Evolutionary conservation across 352 stramenopile genomes (phyloP).

Genomic region (Pythium sukuiense): DNA sequence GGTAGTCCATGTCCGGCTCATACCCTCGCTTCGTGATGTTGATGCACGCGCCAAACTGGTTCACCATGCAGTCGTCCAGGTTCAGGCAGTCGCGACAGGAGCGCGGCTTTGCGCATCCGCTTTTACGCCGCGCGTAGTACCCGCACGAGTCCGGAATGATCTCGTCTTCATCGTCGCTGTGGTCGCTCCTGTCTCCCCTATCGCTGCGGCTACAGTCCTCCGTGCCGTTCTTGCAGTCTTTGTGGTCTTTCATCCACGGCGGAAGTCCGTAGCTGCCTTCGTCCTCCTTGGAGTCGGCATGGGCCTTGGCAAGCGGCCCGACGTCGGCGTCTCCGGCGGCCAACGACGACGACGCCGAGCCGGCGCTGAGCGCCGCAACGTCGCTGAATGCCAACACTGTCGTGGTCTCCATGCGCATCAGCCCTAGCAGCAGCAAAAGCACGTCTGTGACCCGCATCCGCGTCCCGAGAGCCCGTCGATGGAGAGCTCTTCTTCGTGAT

Average conservation of each 20-base stretch:
- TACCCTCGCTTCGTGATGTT: slow-evolving; percentile 11
- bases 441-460: not conserved
- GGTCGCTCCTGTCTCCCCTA: not conserved
- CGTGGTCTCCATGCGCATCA: not conserved
- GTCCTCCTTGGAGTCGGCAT: slow-evolving; percentile 10
- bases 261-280: not conserved
- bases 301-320: slow-evolving; percentile 2
- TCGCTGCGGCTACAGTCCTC: not conserved
- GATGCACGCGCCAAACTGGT: slow-evolving; percentile 25
- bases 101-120: slow-evolving; percentile 16
- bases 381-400: slow-evolving; percentile 6
- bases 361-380: not conserved
- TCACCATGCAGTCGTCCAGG: slow-evolving; percentile 24
- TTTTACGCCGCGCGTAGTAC: slow-evolving; percentile 13
- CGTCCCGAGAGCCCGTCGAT: not conserved
- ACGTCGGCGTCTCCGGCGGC: not conserved
- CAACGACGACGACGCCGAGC: not conserved
- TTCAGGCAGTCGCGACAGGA: slow-evolving; percentile 23
- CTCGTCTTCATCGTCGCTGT: slow-evolving; percentile 17
- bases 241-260: not conserved
- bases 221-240: not conserved
- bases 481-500: not conserved
- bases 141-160: slow-evolving; percentile 17
- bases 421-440: not conserved
- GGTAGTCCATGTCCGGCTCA: slow-evolving; percentile 19